phyloP scores from a whole-genome alignment of 164 flowering plant species.

The Magnolia officinalis region DNA sequence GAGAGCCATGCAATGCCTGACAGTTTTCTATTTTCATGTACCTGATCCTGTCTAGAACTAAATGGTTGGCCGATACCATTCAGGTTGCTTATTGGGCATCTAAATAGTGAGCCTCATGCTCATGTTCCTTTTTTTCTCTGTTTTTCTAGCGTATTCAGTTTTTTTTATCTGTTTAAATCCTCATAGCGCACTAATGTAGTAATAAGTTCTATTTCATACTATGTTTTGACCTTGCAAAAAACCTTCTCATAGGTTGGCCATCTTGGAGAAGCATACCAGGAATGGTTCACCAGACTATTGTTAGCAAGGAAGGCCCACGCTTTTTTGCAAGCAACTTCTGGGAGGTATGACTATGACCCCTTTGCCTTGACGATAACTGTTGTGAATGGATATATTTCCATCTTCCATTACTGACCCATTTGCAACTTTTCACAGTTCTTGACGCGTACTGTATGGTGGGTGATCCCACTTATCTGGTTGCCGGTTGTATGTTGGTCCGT shows the following conservation, averaged over 20 bases:
- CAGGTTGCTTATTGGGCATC: too few species aligned
- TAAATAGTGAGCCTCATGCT: too few species aligned
- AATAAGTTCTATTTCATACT: too few species aligned
- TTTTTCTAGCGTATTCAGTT: too few species aligned
- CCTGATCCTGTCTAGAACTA: background rate
- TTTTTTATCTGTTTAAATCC: too few species aligned
- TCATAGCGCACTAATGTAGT: too few species aligned
- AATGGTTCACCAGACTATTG: constrained; percentile 95
- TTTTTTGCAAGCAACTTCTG: constrained; percentile 69
- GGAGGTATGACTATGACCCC: constrained; percentile 52
- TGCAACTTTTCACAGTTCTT: constrained; percentile 47
- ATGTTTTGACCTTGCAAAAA: background rate
- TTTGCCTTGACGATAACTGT: background rate
- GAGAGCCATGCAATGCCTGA: background rate
- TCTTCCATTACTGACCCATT: constrained; percentile 5
- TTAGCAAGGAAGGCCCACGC: constrained; percentile 80
- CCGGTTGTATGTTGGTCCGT: constrained; percentile 62
- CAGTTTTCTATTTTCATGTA: background rate
- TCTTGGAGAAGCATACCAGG: constrained; percentile 86
- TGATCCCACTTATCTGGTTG: constrained; percentile 66
- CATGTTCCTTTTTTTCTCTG: too few species aligned
- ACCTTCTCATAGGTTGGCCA: constrained; percentile 70
- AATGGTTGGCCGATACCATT: too few species aligned
- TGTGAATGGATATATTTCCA: background rate
- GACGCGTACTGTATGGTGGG: constrained; percentile 84